Evolutionary conservation across 2,329 filamentous ascomycete species (phyloP), one percentile per base, ranked within the genome.

Genomic region (Albifimbria verrucaria): DNA sequence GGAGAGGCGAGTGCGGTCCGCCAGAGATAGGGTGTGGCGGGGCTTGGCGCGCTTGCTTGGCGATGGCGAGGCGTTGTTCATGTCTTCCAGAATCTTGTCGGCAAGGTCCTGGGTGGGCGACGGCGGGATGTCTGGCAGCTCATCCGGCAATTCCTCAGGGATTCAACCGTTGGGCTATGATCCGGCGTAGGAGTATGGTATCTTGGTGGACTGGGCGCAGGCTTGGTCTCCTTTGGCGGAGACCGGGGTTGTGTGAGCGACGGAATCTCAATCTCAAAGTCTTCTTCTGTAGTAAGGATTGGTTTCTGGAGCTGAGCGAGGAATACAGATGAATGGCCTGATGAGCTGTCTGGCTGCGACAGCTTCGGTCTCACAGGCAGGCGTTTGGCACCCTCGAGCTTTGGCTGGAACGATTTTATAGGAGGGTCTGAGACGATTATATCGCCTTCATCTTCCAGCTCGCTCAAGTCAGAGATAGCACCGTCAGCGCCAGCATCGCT

Each of bases 1-100:
- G 18, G 90, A 92, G 51, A 91, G 78, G 18, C 89, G 84, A 1
- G 92, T 95, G 47, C 92, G 87, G 64, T 95, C 91, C 4, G 87
- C 81, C 1, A 94, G 78, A 0, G 87, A 86, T 9, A 87, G 70
- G 0, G 77, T 79, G 49, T 83, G 82, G 0, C 82, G 76, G 0
- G 74, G 71, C 53, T 74, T 79, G 2, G 59, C 36, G 15, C 64
- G 66, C 59, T 83, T 86, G 43, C 72, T 65, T 0, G 83, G 83
- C 0, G 83, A 86, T 0, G 82, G 82, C 2, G 83, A 84, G 1
- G 75, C 73, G 45, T 75, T 75, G 22, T 77, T 71, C 65, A 85
- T 79, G 0, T 78, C 80, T 12, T 77, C 76, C 4, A 85, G 65
- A 42, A 85, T 85, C 41, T 79, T 71, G 52, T 85, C 78, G 1